phyloP scores from a whole-genome alignment of 129 eudicot species.

The Lactuca sativa region DNA sequence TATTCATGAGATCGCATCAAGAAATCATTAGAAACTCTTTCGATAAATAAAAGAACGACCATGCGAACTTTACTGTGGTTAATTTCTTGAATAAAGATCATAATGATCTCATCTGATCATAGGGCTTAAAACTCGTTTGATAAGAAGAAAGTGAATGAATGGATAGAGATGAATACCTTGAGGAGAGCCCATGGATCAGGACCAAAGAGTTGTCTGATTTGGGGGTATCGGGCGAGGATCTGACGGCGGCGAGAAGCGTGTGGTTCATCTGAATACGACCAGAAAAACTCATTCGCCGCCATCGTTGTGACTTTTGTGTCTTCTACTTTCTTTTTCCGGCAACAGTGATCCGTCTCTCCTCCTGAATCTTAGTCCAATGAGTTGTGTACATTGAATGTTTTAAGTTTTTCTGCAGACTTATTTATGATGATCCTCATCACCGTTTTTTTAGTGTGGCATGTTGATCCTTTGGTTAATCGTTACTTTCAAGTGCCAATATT shows the following conservation, averaged over 20 bases:
- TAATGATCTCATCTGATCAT: background rate
- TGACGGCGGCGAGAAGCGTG: slow-evolving; percentile 73
- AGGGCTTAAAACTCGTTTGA: background rate
- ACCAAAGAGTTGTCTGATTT: slow-evolving; percentile 73
- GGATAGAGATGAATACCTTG: slow-evolving; percentile 37
- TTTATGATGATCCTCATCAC: background rate
- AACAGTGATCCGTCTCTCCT: slow-evolving; percentile 7
- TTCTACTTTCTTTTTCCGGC: slow-evolving; percentile 8
- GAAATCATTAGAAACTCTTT: background rate
- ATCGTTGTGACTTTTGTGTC: slow-evolving; percentile 33
- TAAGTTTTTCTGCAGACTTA: background rate
- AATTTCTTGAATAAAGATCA: background rate
- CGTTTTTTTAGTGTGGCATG: too few relatives aligned
- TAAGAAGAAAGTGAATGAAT: too few relatives aligned
- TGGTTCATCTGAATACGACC: slow-evolving; percentile 89
- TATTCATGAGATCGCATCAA: background rate
- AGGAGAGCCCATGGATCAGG: slow-evolving; percentile 79
- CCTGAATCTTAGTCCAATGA: background rate
- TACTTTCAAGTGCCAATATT: too few relatives aligned
- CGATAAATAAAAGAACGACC: background rate
- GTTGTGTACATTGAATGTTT: background rate
- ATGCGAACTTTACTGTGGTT: background rate
- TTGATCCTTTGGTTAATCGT: too few relatives aligned
- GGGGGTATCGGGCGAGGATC: slow-evolving; percentile 80
- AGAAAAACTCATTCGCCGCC: slow-evolving; percentile 60